Evolutionary conservation across 345 rosid genomes (phyloP), one percentile per base, ranked within the genome.

Genomic region (Hibiscus tridactylites): DNA sequence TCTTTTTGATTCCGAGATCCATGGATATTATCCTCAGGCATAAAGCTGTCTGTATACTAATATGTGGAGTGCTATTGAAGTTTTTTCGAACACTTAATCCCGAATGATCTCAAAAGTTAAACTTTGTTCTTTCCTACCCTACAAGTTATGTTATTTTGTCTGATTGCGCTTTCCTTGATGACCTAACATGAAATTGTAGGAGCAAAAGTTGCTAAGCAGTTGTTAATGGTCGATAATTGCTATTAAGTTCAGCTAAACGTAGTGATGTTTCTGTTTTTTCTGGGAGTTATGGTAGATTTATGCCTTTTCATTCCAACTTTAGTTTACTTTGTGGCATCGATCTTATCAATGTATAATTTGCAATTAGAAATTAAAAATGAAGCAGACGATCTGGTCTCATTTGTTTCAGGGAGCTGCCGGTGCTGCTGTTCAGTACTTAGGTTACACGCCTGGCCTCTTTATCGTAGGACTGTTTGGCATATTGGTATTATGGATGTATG

Each of bases 371-470:
- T 24, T 44, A 2, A 46, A 29, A 28, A 33, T 16, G 28, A 37
- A 19, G 39, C 67, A 75, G 44, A 76, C 11, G 53, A 21, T 73
- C 37, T 12, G 12, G 19, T 72, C 59, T 60, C 61, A 70, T 68
- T 49, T 37, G 5, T 78, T 86, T 81, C 87, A 95, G 99, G 99
- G 86, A 57, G 94, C 86, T 77, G 99, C 97, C 69, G 90, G 90
- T 68, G 91, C 89, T 80, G 90, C 96, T 64, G 83, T 95, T 79
- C 85, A 69, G 76, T 87, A 87, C 80, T 78, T 92, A 82, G 98
- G 97, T 68, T 92, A 87, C 82, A 95, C 96, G 77, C 97, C 99
- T 76, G 99, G 99, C n/a, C 90, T 95, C 74, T 95, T 89, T 79
- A 90, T 95, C 15, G 96, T 88, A 42, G 99, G 99, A 29, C 78